phyloP scores from a whole-genome alignment of 345 rosid genomes.

The Murraya paniculata region DNA sequence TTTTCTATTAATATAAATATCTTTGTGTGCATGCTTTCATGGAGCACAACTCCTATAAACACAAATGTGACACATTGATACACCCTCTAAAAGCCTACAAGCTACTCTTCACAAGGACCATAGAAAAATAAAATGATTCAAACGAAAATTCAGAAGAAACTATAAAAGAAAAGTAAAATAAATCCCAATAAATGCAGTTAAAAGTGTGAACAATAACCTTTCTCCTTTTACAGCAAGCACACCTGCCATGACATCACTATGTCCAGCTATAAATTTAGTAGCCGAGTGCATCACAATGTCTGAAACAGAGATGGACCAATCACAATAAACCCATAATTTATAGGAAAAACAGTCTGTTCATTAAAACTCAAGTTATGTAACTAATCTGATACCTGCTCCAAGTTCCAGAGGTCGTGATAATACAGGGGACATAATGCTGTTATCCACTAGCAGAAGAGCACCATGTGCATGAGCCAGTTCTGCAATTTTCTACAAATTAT shows the following conservation, averaged over 20 bases:
- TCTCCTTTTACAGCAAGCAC: conserved; percentile 94
- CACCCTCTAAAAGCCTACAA: not conserved
- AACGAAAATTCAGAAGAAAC: not conserved
- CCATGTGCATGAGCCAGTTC: conserved; percentile 79
- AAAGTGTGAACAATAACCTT: conserved; percentile 44
- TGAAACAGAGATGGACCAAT: conserved; percentile 29
- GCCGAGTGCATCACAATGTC: conserved; percentile 98
- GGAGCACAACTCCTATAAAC: not conserved
- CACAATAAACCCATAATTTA: conserved; percentile 13
- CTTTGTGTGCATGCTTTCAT: not conserved
- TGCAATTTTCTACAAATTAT: conserved; percentile 58
- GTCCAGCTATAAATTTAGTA: conserved; percentile 92
- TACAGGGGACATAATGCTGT: conserved; percentile 94
- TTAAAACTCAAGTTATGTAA: conserved; percentile 2
- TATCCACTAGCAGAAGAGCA: conserved; percentile 86
- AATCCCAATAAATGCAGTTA: not conserved
- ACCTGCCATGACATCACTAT: conserved; percentile 95
- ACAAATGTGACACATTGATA: not conserved
- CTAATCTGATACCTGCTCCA: conserved; percentile 67
- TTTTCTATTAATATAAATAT: not conserved
- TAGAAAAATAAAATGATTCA: not conserved
- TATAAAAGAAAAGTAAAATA: not conserved
- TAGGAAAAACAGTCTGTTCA: not conserved
- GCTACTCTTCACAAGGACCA: not conserved
- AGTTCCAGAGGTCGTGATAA: conserved; percentile 83